These are phyloP conservation scores for Candida tammaniensis DNA, from an alignment of 805 yeast genomes.

Conservation along the genomic window DNA sequence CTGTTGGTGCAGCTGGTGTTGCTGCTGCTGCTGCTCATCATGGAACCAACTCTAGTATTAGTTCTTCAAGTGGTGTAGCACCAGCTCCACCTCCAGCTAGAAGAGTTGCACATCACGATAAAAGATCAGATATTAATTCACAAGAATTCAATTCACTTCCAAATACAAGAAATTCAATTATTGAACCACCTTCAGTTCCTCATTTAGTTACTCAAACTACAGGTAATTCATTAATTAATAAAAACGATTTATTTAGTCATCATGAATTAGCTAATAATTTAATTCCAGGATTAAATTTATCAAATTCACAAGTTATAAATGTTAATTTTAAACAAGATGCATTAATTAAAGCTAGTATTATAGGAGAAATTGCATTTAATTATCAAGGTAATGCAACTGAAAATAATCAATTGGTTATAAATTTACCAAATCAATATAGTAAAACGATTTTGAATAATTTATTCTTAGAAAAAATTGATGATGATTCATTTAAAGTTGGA, in stretches of 20 bases:
- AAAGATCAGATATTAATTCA: conserved; percentile 28
- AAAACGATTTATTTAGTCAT: conserved; percentile 20
- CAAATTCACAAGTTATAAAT: conserved; percentile 81
- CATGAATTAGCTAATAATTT: conserved; percentile 18
- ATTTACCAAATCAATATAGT: conserved; percentile 48
- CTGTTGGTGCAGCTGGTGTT: not conserved
- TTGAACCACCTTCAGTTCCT: conserved; percentile 22
- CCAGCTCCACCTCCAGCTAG: conserved; percentile 62
- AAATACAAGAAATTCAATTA: conserved; percentile 32
- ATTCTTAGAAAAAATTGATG: conserved; percentile 26
- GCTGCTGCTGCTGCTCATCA: not conserved
- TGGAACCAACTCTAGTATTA: not conserved
- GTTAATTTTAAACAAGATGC: conserved; percentile 72
- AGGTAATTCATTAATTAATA: conserved; percentile 29
- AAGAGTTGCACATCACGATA: conserved; percentile 38
- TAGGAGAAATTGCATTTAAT: conserved; percentile 86
- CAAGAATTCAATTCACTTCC: conserved; percentile 47
- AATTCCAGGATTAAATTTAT: conserved; percentile 72
- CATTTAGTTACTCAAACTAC: conserved; percentile 30
- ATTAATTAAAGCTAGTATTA: conserved; percentile 54
- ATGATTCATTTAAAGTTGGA: conserved; percentile 38
- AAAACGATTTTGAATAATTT: conserved; percentile 42
- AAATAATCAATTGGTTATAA: conserved; percentile 29
- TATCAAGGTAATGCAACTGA: conserved; percentile 30
- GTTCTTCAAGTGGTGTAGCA: conserved; percentile 14